Conservation (phyloP, 805 yeast genomes). For the Candida khao-thaluensis region DNA sequence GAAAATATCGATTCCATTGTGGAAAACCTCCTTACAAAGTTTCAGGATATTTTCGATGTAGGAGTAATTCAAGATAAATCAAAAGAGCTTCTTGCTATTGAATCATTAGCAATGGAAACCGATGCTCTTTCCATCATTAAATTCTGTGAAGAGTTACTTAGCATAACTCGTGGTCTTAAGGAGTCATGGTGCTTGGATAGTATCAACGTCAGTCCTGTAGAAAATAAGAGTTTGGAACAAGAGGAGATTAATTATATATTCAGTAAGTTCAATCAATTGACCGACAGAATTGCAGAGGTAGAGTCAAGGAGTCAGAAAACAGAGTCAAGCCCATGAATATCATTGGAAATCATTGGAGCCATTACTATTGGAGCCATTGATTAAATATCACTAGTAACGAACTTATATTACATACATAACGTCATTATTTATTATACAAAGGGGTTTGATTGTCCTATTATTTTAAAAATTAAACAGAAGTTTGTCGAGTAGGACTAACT, state of each 20-base stretch:
- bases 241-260: constrained; percentile 26
- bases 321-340: too few relatives aligned
- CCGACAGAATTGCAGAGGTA: constrained; percentile 25
- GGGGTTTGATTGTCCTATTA: too few relatives aligned
- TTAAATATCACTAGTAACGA: too few relatives aligned
- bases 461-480: background rate
- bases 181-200: constrained; percentile 62
- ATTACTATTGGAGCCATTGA: too few relatives aligned
- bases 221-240: constrained; percentile 18
- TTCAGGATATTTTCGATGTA: constrained; percentile 52
- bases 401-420: too few relatives aligned
- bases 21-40: constrained; percentile 50
- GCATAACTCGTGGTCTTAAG: constrained; percentile 48
- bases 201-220: constrained; percentile 32
- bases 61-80: constrained; percentile 42
- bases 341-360: too few relatives aligned
- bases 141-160: constrained; percentile 51
- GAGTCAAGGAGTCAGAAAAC: too few relatives aligned
- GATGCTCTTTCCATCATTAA: constrained; percentile 51
- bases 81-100: constrained; percentile 47
- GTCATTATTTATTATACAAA: too few relatives aligned
- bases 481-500: constrained; percentile 5
- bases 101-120: constrained; percentile 54
- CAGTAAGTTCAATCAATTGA: constrained; percentile 33
- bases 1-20: constrained; percentile 53